A percentile compares a stretch with the other conserved stretches of the same genome.
Conservation (phyloP, 2,329 filamentous ascomycete genomes). For the Laburnicola sp. region DNA sequence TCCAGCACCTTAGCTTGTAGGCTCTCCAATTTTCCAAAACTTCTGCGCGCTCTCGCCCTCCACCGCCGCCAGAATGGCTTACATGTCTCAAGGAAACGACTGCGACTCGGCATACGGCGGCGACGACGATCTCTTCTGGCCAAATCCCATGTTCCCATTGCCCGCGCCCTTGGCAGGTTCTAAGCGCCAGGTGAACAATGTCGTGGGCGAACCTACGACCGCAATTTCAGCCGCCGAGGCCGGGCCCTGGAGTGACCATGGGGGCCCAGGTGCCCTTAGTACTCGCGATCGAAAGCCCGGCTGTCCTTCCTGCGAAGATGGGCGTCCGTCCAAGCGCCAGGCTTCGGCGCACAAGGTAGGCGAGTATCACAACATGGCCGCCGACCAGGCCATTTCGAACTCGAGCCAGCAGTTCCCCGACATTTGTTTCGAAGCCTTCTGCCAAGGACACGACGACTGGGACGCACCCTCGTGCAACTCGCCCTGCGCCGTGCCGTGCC, state of each 20-base stretch:
- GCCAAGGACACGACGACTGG: conserved; percentile 41
- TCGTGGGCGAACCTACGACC: conserved; percentile 16
- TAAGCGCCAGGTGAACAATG: conserved; percentile 35
- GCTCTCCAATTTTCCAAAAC: conserved; percentile 3
- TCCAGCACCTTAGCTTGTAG: conserved; percentile 3
- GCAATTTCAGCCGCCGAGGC: conserved; percentile 14
- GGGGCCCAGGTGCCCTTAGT: conserved; percentile 28
- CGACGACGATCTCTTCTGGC: conserved; percentile 30
- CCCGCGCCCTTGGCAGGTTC: conserved; percentile 33
- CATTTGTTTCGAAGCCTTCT: conserved; percentile 41
- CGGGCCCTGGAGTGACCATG: conserved; percentile 31
- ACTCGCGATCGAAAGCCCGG: conserved; percentile 7
- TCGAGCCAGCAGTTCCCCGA: conserved; percentile 39
- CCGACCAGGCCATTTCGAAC: conserved; percentile 16
- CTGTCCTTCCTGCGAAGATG: conserved; percentile 35
- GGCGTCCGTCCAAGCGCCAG: conserved; percentile 39
- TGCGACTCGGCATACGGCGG: conserved; percentile 39
- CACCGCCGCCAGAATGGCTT: conserved; percentile 32
- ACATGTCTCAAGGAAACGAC: conserved; percentile 32
- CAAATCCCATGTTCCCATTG: conserved; percentile 34
- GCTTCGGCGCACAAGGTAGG: conserved; percentile 36
- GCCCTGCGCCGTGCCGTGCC: conserved; percentile 28
- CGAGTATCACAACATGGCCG: conserved; percentile 32
- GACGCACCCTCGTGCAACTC: conserved; percentile 29
- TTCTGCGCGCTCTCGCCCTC: conserved; percentile 1